Evolutionary conservation across 2,329 filamentous ascomycete species (phyloP).

Genomic region (Botryotinia convoluta): DNA sequence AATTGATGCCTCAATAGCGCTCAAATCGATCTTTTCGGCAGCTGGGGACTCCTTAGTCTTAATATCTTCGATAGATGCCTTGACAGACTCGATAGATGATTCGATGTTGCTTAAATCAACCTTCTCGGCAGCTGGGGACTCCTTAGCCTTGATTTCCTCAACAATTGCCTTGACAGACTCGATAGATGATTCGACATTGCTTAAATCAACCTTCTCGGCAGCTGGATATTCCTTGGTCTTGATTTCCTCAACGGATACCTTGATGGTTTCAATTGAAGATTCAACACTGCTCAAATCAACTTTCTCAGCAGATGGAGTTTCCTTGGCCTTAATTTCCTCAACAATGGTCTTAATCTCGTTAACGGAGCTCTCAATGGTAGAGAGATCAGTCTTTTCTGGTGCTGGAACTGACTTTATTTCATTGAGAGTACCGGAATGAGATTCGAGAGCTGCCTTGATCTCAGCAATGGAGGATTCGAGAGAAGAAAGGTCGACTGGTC

Average conservation of each 20-base stretch:
- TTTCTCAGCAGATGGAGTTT: slow-evolving; percentile 21
- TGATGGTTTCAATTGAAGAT: slow-evolving; percentile 14
- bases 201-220: slow-evolving; percentile 27
- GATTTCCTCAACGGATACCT: slow-evolving; percentile 25
- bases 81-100: slow-evolving; percentile 4
- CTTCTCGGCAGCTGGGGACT: slow-evolving; percentile 18
- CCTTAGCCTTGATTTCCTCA: slow-evolving; percentile 27
- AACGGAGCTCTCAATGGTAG: slow-evolving; percentile 22
- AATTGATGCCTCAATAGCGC: slow-evolving; percentile 12
- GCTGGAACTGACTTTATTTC: slow-evolving; percentile 24
- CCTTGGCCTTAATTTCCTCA: slow-evolving; percentile 28
- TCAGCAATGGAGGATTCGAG: slow-evolving; percentile 21
- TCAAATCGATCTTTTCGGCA: slow-evolving; percentile 23
- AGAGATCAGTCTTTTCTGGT: slow-evolving; percentile 25
- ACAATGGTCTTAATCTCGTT: slow-evolving; percentile 18
- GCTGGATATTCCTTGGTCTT: slow-evolving; percentile 25
- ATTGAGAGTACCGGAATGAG: slow-evolving; percentile 21
- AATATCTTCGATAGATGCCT: slow-evolving; percentile 24
- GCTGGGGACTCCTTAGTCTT: slow-evolving; percentile 22
- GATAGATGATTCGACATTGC: slow-evolving; percentile 23
- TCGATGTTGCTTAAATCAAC: slow-evolving; percentile 24
- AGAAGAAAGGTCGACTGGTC: slow-evolving; percentile 24
- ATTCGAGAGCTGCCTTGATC: slow-evolving; percentile 18
- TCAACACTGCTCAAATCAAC: slow-evolving; percentile 26
- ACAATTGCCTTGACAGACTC: slow-evolving; percentile 22